These are phyloP conservation scores for Exutisphaerella laricina DNA, from an alignment of 2,329 filamentous ascomycete species.

Conservation along the genomic window DNA sequence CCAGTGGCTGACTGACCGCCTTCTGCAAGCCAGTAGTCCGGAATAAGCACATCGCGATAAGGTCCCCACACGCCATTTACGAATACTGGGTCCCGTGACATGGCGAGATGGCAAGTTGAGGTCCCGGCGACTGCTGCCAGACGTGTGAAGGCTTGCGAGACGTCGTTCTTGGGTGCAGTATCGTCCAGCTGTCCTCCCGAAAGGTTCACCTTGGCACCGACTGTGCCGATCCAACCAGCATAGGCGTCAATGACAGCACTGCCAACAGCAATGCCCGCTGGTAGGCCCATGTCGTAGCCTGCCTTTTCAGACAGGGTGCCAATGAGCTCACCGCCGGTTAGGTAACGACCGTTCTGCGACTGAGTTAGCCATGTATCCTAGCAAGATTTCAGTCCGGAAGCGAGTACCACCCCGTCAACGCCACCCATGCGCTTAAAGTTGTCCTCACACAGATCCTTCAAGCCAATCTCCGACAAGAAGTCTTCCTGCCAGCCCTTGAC, in stretches of 20 bases:
- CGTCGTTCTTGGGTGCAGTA: constrained; percentile 68
- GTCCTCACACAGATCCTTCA: constrained; percentile 77
- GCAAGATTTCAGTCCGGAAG: constrained; percentile 11
- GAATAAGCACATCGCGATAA: constrained; percentile 88
- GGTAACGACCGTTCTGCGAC: constrained; percentile 77
- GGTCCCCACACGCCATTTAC: constrained; percentile 96
- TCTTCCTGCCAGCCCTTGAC: constrained; percentile 98
- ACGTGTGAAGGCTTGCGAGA: constrained; percentile 87
- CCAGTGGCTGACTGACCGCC: constrained; percentile 95
- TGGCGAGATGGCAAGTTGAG: constrained; percentile 93
- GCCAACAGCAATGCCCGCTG: constrained; percentile 82
- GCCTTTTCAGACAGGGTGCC: constrained; percentile 80
- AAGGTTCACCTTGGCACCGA: constrained; percentile 89
- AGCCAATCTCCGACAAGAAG: constrained; percentile 79
- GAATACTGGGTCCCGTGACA: constrained; percentile 90
- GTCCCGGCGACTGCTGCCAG: constrained; percentile 93
- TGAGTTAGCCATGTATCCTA: constrained; percentile 29
- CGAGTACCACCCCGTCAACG: constrained; percentile 80
- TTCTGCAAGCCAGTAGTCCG: constrained; percentile 93
- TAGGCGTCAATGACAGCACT: constrained; percentile 98
- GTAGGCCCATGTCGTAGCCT: constrained; percentile 74
- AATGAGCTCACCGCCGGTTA: constrained; percentile 87
- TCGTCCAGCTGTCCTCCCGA: constrained; percentile 54
- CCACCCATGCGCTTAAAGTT: constrained; percentile 92
- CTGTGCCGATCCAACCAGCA: constrained; percentile 96